These are phyloP conservation scores for Lentinula edodes DNA, from an alignment of 768 basidiomycete genomes.

Conservation along the genomic window DNA sequence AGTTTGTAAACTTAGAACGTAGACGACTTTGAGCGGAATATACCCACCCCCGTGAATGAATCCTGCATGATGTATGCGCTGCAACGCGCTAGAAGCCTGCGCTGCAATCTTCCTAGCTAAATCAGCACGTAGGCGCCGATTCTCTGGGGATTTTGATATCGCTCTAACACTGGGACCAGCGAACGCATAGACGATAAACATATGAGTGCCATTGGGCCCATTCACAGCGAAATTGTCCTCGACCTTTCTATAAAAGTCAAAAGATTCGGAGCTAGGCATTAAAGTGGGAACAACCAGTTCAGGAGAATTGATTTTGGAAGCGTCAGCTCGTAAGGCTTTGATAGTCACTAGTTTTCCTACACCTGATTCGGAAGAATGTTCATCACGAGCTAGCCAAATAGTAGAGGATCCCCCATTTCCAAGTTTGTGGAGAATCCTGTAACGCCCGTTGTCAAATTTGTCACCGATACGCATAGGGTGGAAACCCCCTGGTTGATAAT, in stretches of 20 bases:
- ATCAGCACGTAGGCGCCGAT: neutral
- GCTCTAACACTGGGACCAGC: slow-evolving; percentile 22
- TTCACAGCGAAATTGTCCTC: slow-evolving; percentile 30
- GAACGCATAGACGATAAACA: slow-evolving; percentile 35
- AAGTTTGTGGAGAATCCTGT: slow-evolving; percentile 42
- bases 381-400: slow-evolving; percentile 28
- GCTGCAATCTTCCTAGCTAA: neutral
- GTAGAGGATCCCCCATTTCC: slow-evolving; percentile 40
- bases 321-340: slow-evolving; percentile 35
- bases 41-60: neutral
- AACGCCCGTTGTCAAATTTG: slow-evolving; percentile 34
- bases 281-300: neutral
- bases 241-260: no score
- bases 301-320: neutral
- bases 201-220: slow-evolving; percentile 38
- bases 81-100: neutral
- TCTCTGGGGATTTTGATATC: neutral
- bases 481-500: slow-evolving; percentile 27
- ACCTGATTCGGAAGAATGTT: slow-evolving; percentile 17
- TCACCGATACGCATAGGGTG: slow-evolving; percentile 35
- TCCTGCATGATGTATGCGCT: neutral
- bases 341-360: slow-evolving; percentile 36
- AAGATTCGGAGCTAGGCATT: slow-evolving; percentile 12
- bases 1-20: neutral
- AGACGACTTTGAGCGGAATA: neutral